Conservation (phyloP, 345 rosid species). For the Dovyalis caffra region DNA sequence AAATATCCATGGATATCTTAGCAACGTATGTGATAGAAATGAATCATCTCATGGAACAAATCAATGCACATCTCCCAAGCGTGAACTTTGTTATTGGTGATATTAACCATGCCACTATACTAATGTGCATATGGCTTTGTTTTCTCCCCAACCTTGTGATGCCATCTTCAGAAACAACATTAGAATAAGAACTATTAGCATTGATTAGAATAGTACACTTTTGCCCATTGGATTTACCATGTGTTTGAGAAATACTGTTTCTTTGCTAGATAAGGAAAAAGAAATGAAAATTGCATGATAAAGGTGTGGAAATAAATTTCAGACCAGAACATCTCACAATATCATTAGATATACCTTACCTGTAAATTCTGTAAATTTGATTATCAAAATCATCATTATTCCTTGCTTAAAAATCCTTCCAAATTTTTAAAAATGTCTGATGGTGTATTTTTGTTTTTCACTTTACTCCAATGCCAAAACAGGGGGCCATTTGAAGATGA, state of each 20-base stretch:
- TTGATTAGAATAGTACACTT: not conserved
- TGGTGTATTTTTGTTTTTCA: not conserved
- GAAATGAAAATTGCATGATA: too few species aligned
- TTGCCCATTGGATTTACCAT: not conserved
- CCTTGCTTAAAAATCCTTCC: not conserved
- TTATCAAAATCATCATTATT: not conserved
- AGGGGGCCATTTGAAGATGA: constrained; percentile 64
- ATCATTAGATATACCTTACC: not conserved
- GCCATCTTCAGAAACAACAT: not conserved
- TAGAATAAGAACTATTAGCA: not conserved
- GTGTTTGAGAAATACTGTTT: not conserved
- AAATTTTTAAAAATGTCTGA: not conserved
- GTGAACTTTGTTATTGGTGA: not conserved
- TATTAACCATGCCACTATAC: not conserved
- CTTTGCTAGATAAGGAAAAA: not conserved
- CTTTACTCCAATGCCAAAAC: constrained; percentile 20
- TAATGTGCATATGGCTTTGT: not conserved
- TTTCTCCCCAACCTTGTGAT: not conserved
- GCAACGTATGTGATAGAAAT: not conserved
- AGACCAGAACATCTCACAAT: not conserved
- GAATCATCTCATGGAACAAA: not conserved
- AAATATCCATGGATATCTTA: not conserved
- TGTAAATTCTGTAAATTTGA: not conserved
- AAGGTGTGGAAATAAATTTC: not conserved
- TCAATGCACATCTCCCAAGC: not conserved